Conservation (phyloP, 345 rosid genomes). For the Microthlaspi erraticum region DNA sequence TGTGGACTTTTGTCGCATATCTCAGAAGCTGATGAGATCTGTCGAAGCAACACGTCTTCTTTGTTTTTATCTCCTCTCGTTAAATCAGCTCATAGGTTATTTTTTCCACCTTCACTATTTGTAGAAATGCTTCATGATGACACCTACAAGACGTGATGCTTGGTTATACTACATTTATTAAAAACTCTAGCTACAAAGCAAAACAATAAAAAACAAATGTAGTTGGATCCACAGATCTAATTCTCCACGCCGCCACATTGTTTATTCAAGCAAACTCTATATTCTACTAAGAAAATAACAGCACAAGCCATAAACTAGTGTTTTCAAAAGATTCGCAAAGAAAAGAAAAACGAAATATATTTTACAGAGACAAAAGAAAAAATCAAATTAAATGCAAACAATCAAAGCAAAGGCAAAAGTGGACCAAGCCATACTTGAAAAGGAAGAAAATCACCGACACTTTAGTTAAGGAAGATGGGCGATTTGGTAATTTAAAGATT, state of each 20-base stretch:
- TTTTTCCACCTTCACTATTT: neutral
- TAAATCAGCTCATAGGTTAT: neutral
- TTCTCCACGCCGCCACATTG: slow-evolving; percentile 45
- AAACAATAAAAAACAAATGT: slow-evolving; percentile 29
- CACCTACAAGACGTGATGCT: slow-evolving; percentile 40
- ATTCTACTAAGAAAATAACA: slow-evolving; percentile 8
- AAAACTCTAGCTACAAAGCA: slow-evolving; percentile 7
- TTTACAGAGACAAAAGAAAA: neutral
- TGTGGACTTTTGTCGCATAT: slow-evolving; percentile 36
- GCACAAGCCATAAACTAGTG: slow-evolving; percentile 31
- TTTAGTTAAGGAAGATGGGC: slow-evolving; percentile 11
- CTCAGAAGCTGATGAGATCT: slow-evolving; percentile 30
- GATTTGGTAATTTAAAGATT: slow-evolving; percentile 21
- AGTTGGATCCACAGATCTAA: slow-evolving; percentile 42
- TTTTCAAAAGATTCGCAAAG: slow-evolving; percentile 36
- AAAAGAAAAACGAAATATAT: neutral
- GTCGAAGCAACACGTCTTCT: slow-evolving; percentile 23
- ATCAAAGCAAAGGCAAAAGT: slow-evolving; percentile 36
- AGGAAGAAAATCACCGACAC: slow-evolving; percentile 43
- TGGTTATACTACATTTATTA: slow-evolving; percentile 6
- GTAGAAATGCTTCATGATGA: slow-evolving; percentile 21
- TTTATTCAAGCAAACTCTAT: slow-evolving; percentile 26
- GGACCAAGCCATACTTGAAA: slow-evolving; percentile 42
- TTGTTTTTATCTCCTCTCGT: slow-evolving; percentile 4
- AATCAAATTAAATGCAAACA: slow-evolving; percentile 12